Percentiles rank a stretch among this genome's conserved stretches.
phyloP scores from a whole-genome alignment of 257 asterid genomes.

The Parsonsia alboflavescens region DNA sequence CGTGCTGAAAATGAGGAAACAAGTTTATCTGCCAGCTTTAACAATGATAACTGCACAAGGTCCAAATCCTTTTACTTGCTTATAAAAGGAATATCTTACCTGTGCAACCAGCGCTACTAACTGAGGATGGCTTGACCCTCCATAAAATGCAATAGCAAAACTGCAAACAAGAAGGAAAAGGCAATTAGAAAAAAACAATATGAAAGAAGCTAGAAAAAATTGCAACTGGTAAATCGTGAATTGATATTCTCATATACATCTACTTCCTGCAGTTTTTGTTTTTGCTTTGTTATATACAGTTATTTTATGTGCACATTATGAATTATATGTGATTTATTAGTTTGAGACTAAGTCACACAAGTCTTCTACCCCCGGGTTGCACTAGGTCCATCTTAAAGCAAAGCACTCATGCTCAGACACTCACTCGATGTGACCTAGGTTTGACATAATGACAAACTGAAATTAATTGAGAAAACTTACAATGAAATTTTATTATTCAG shows the following conservation, averaged over 20 bases:
- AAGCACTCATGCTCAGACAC: too few relatives aligned
- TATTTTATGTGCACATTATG: not conserved
- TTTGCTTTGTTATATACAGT: not conserved
- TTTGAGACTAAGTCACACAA: not conserved
- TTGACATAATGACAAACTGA: not conserved
- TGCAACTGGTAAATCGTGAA: not conserved
- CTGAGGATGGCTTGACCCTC: conserved; percentile 68
- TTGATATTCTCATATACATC: not conserved
- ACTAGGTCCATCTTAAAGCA: too few relatives aligned
- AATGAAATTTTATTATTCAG: not conserved
- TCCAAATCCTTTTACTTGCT: not conserved
- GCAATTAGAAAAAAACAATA: conserved; percentile 4
- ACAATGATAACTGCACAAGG: not conserved
- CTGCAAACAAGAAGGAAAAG: conserved; percentile 40
- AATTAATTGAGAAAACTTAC: not conserved
- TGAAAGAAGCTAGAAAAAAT: not conserved
- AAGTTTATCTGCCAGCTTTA: not conserved
- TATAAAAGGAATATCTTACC: conserved; percentile 39
- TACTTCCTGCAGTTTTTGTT: not conserved
- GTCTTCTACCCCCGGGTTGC: too few relatives aligned
- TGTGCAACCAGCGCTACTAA: conserved; percentile 96
- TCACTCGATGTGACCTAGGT: too few relatives aligned
- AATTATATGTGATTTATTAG: not conserved
- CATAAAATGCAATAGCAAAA: conserved; percentile 82
- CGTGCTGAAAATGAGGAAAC: not conserved